Percentiles rank a stretch among this genome's conserved stretches.
Conservation (phyloP, 23 red algal species). For the Gracilaria gracilis region DNA sequence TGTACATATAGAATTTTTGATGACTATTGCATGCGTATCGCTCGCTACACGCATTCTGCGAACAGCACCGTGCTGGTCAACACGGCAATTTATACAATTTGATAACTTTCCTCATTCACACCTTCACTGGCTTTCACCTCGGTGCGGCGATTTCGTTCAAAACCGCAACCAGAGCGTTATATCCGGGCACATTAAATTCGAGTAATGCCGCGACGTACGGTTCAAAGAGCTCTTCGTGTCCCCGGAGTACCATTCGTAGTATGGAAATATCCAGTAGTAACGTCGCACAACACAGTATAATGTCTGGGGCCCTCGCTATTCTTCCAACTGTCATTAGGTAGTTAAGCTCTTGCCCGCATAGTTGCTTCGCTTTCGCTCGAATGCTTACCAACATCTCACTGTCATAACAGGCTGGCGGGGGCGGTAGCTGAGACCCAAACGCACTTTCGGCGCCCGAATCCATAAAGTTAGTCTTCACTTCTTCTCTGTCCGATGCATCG, state of each 20-base stretch:
- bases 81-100: constrained; percentile 8
- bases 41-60: background rate
- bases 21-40: constrained; percentile 12
- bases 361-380: constrained; percentile 50
- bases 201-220: constrained; percentile 72
- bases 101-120: background rate
- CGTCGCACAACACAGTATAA: constrained; percentile 75
- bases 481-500: background rate
- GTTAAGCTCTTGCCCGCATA: constrained; percentile 60
- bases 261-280: constrained; percentile 72
- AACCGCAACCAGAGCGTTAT: constrained; percentile 70
- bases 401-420: constrained; percentile 64
- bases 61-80: background rate
- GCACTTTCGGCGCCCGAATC: constrained; percentile 51
- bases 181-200: constrained; percentile 73
- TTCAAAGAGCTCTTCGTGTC: constrained; percentile 49
- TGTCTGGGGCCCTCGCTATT: constrained; percentile 60
- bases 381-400: constrained; percentile 53
- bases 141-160: constrained; percentile 71
- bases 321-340: constrained; percentile 71
- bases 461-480: constrained; percentile 50
- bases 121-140: background rate
- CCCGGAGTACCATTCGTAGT: constrained; percentile 53
- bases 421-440: constrained; percentile 61
- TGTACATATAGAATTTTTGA: constrained; percentile 33